Percentiles rank a stretch among this genome's conserved stretches.
Evolutionary conservation across 345 rosid genomes (phyloP).

Genomic region (Populus tremula): DNA sequence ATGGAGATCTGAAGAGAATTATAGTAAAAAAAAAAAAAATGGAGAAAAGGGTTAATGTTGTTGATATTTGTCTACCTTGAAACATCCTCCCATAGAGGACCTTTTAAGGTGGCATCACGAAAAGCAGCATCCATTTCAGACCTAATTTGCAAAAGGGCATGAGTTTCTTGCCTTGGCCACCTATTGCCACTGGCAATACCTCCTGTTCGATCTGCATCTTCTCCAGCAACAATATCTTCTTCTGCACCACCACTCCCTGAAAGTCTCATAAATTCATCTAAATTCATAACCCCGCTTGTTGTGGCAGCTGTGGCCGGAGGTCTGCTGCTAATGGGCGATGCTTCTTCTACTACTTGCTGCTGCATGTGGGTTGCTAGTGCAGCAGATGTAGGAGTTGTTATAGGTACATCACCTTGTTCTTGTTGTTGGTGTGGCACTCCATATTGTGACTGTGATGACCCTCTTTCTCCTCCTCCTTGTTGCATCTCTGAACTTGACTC

Average conservation of each 20-base stretch:
- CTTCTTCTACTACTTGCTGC: constrained; percentile 60
- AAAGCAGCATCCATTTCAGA: constrained; percentile 83
- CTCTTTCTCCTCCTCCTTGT: constrained; percentile 46
- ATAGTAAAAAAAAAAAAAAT: not conserved
- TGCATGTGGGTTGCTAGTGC: constrained; percentile 19
- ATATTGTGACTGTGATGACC: constrained; percentile 33
- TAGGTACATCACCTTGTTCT: not conserved
- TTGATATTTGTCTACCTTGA: constrained; percentile 49
- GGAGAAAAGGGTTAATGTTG: not conserved
- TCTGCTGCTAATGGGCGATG: constrained; percentile 87
- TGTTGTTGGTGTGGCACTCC: constrained; percentile 7
- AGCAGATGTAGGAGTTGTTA: constrained; percentile 16
- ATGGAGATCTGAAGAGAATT: constrained; percentile 7
- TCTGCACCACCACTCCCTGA: constrained; percentile 32
- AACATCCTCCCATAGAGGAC: constrained; percentile 90
- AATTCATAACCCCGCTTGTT: constrained; percentile 17
- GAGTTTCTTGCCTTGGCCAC: constrained; percentile 91
- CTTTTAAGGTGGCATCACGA: constrained; percentile 81
- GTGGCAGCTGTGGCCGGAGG: constrained; percentile 48
- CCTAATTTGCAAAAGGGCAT: constrained; percentile 77
- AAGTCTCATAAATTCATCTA: constrained; percentile 58
- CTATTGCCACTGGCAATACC: constrained; percentile 58
- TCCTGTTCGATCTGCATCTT: constrained; percentile 46
- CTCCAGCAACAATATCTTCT: constrained; percentile 29
- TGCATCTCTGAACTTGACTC: constrained; percentile 38